A percentile compares a stretch with the other conserved stretches of the same genome.
Evolutionary conservation across 257 asterid species (phyloP).

Genomic region (Penstemon barbatus): DNA sequence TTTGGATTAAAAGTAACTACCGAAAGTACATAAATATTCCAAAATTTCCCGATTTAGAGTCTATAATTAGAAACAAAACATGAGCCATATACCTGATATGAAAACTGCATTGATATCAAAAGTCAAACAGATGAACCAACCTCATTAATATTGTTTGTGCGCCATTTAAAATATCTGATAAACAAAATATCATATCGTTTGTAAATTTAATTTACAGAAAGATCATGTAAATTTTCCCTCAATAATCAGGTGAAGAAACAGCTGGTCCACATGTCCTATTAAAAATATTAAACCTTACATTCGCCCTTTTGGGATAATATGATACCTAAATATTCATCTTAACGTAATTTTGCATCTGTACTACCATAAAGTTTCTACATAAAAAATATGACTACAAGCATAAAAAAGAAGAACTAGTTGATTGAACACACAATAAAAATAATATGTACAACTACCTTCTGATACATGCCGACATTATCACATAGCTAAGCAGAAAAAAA

Average conservation of each 20-base stretch:
- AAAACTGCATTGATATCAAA: neutral
- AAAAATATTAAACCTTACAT: too few relatives aligned
- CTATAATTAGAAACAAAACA: neutral
- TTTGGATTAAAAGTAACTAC: neutral
- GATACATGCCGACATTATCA: too few relatives aligned
- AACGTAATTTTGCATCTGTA: neutral
- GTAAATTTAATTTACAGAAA: neutral
- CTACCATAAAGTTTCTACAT: neutral
- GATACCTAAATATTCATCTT: neutral
- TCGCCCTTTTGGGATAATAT: too few relatives aligned
- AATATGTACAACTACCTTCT: neutral
- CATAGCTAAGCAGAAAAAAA: neutral
- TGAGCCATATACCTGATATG: constrained; percentile 1
- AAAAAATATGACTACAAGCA: neutral
- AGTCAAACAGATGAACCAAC: constrained; percentile 10
- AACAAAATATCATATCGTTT: too few relatives aligned
- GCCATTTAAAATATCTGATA: neutral
- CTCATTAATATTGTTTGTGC: neutral
- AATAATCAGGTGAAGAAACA: too few relatives aligned
- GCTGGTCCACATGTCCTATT: too few relatives aligned
- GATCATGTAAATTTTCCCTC: too few relatives aligned
- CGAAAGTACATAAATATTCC: neutral
- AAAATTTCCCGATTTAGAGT: constrained; percentile 2
- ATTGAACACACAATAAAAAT: neutral
- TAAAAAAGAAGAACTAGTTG: constrained; percentile 4